A percentile compares a stretch with the other conserved stretches of the same genome.
Conservation (phyloP, 768 basidiomycete species). For the Collybiopsis confluens region DNA sequence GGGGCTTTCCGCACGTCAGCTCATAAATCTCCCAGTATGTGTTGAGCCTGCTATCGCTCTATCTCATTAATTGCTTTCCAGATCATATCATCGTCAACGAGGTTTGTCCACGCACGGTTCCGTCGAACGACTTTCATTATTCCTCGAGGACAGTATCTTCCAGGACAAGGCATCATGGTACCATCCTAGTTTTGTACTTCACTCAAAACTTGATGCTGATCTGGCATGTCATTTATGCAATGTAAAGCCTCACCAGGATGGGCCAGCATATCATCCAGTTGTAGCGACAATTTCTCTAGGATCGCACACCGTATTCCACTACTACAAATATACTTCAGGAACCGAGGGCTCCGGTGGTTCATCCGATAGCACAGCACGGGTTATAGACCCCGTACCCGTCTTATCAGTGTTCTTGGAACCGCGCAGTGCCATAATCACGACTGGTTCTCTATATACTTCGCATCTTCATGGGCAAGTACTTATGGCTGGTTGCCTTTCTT, state of each 20-base stretch:
- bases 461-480: conserved; percentile 72
- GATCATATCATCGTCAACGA: conserved; percentile 89
- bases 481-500: conserved; percentile 4
- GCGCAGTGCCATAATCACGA: conserved; percentile 80
- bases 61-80: background rate
- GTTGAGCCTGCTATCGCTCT: background rate
- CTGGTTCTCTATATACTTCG: conserved; percentile 58
- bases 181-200: conserved; percentile 13
- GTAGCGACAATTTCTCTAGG: conserved; percentile 90
- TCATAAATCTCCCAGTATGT: conserved; percentile 55
- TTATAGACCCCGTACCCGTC: conserved; percentile 62
- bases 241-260: conserved; percentile 85
- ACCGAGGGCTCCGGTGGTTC: conserved; percentile 14
- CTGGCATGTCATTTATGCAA: background rate
- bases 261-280: conserved; percentile 80
- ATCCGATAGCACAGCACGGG: conserved; percentile 33
- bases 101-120: conserved; percentile 32
- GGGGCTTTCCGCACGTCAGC: conserved; percentile 61
- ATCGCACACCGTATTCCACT: conserved; percentile 79
- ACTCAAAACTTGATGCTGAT: background rate
- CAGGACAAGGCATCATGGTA: conserved; percentile 94
- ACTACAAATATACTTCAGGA: conserved; percentile 59
- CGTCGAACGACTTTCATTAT: conserved; percentile 12
- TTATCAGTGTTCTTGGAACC: conserved; percentile 79
- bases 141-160: conserved; percentile 52